These are phyloP conservation scores for Hibiscus trionum DNA, from an alignment of 345 rosid species.

Conservation along the genomic window DNA sequence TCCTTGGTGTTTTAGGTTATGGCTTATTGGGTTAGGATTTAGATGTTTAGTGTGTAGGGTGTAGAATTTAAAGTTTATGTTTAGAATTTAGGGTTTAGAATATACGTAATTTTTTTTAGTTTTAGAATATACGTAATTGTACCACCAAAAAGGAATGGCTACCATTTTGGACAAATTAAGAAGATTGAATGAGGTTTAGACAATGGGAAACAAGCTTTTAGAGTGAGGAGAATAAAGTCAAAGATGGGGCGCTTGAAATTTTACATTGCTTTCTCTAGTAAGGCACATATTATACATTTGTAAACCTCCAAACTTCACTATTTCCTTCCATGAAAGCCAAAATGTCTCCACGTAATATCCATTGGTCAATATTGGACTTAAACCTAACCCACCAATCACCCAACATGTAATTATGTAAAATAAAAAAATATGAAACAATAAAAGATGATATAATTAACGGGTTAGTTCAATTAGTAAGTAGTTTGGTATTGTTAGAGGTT, in stretches of 20 bases:
- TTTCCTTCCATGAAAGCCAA: conserved; percentile 2
- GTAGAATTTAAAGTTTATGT: too few relatives aligned
- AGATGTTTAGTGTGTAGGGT: too few relatives aligned
- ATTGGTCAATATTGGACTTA: conserved; percentile 6
- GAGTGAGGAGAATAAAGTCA: not conserved
- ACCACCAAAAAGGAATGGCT: too few relatives aligned
- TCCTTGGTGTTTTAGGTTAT: too few relatives aligned
- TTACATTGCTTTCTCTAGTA: not conserved
- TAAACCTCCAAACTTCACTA: not conserved
- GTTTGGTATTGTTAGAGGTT: too few relatives aligned
- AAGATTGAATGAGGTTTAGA: not conserved
- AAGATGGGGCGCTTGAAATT: not conserved
- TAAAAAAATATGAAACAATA: too few relatives aligned
- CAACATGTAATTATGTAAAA: not conserved
- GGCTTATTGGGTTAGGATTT: too few relatives aligned
- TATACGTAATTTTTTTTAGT: too few relatives aligned
- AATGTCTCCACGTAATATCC: not conserved
- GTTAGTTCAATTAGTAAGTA: too few relatives aligned
- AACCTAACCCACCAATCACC: conserved; percentile 17
- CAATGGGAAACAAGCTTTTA: not conserved
- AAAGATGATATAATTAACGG: too few relatives aligned
- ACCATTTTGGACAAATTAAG: not conserved
- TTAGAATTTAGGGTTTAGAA: too few relatives aligned
- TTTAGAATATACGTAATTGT: too few relatives aligned
- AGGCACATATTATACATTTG: not conserved